phyloP scores from a whole-genome alignment of 176 grass and related monocot species.

The Oryza rufipogon region DNA sequence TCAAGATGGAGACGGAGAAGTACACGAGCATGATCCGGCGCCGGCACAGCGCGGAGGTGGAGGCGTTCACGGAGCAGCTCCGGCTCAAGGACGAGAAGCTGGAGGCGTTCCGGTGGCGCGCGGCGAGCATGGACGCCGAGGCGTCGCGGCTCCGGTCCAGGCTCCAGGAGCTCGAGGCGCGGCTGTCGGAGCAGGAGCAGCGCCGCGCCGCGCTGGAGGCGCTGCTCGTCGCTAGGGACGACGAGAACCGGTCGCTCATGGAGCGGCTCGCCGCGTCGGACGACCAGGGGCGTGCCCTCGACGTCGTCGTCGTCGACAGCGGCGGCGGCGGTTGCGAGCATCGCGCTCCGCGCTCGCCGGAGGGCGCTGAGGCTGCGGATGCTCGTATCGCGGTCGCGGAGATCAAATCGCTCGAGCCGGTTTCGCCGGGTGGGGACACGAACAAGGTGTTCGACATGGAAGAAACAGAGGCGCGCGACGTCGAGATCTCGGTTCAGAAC shows the following conservation, averaged over 20 bases:
- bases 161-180: conserved; percentile 61
- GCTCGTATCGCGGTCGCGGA: conserved; percentile 13
- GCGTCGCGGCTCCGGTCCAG: conserved; percentile 55
- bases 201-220: conserved; percentile 48
- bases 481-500: not conserved
- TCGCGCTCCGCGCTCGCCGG: conserved; percentile 12
- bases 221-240: conserved; percentile 49
- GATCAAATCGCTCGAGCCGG: conserved; percentile 33
- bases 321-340: not conserved
- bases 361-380: not conserved
- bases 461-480: not conserved
- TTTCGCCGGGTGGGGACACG: conserved; percentile 6
- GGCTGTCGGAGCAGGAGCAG: conserved; percentile 51
- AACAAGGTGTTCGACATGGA: conserved; percentile 13
- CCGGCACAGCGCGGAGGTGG: conserved; percentile 66
- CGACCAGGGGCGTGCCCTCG: conserved; percentile 3
- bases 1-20: conserved; percentile 74
- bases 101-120: conserved; percentile 62
- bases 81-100: conserved; percentile 80
- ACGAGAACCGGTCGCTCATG: conserved; percentile 48
- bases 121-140: conserved; percentile 64
- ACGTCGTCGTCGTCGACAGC: not conserved
- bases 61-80: conserved; percentile 90
- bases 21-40: conserved; percentile 64
- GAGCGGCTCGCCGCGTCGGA: conserved; percentile 41